Evolutionary conservation across 192 early-diverging fungal species (phyloP), one percentile per base, ranked within the genome.

Genomic region (Coemansia sp.): DNA sequence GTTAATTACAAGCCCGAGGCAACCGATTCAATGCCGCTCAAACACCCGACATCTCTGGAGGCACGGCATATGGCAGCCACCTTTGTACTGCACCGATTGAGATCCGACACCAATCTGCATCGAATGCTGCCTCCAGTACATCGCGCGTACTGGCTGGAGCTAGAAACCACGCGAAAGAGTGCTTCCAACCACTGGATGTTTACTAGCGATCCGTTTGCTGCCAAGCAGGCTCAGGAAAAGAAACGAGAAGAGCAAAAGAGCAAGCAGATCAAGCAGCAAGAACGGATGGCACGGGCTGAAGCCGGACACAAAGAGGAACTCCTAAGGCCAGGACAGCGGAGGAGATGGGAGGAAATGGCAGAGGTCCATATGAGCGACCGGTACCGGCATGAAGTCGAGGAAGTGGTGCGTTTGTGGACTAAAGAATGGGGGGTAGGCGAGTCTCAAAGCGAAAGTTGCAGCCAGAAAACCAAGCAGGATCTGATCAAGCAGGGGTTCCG

Each of bases 141-240:
- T 62, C 81, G 87, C 10, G 82, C 81, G 16, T 83, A 87, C 30
- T 96, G 93, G 92, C 61, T 63, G 11, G 64, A 81, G 7, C 73
- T 90, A 34, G 90, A 90, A 8, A 54, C 72, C 31, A 74, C 79
- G 37, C 81, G 73, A 28, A 69, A 76, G 5, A 49, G 60, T 1
- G 62, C 66, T 2, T 49, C 46, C 3, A 56, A 58, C 0, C 50
- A 60, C 15, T 83, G 84, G 76, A 71, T 82, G 17, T 96, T 89
- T 66, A 63, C 82, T 0, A 68, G 74, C 11, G 93, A 96, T 72
- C 93, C 93, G 17, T 96, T 93, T 69, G 79, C 72, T 6, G 82
- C 82, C 16, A 68, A 85, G 11, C 61, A 80, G 1, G 76, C 73
- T 1, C 71, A 54, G 45, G 46, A 84, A 34, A 45, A 57, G 58